Evolutionary conservation across 345 rosid genomes (phyloP).

Genomic region (Psidium guajava): DNA sequence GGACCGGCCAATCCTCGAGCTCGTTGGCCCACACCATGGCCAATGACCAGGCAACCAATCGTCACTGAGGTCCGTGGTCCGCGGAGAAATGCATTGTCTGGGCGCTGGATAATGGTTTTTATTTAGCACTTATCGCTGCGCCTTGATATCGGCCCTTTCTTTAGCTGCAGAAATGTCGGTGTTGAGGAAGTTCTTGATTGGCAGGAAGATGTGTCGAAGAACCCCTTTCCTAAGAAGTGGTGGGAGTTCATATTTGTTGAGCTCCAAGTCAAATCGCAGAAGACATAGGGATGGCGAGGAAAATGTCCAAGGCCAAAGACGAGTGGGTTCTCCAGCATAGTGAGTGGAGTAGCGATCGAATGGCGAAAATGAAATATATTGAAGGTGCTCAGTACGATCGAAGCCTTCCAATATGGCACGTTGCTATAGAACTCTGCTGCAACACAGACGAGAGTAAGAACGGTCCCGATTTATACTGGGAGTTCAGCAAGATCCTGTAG

Average conservation of each 20-base stretch:
- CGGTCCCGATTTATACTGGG: background rate
- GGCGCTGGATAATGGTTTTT: no score
- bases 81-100: no score
- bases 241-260: conserved; percentile 37
- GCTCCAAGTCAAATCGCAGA: conserved; percentile 19
- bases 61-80: no score
- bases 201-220: background rate
- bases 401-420: conserved; percentile 37
- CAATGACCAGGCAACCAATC: no score
- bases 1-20: no score
- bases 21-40: no score
- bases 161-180: background rate
- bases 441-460: background rate
- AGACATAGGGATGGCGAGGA: conserved; percentile 22
- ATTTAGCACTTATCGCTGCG: no score
- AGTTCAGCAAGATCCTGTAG: background rate
- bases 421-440: conserved; percentile 34
- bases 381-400: conserved; percentile 22
- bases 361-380: conserved; percentile 10
- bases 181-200: background rate
- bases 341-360: background rate
- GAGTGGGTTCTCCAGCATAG: conserved; percentile 27
- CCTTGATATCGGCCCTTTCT: no score
- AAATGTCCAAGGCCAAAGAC: conserved; percentile 32
- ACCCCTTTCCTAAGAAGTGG: conserved; percentile 12